Conservation (phyloP, 2,329 filamentous ascomycete species). For the Penicillium sp. region DNA sequence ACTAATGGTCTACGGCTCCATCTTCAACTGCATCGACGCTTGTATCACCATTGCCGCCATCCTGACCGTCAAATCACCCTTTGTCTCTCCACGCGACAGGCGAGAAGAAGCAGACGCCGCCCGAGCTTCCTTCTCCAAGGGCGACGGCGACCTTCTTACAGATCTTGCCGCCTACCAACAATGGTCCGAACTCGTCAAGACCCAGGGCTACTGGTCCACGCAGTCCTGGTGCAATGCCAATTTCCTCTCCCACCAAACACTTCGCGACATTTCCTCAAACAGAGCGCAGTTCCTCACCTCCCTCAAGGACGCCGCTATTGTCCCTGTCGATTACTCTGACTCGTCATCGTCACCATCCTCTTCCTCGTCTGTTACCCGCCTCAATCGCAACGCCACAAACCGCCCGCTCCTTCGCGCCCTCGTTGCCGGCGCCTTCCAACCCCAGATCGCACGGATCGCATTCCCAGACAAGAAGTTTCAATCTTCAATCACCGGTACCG, state of each 20-base stretch:
- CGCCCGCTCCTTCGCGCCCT: slow-evolving; percentile 67
- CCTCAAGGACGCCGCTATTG: slow-evolving; percentile 83
- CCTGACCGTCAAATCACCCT: slow-evolving; percentile 86
- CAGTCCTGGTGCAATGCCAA: slow-evolving; percentile 80
- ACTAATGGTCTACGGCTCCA: slow-evolving; percentile 91
- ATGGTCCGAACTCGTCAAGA: slow-evolving; percentile 72
- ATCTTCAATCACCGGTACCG: slow-evolving; percentile 81
- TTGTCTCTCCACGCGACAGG: slow-evolving; percentile 80
- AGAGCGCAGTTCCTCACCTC: slow-evolving; percentile 83
- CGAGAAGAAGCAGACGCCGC: slow-evolving; percentile 81
- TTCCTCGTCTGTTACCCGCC: slow-evolving; percentile 49
- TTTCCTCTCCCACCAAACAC: slow-evolving; percentile 80
- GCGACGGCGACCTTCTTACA: slow-evolving; percentile 86
- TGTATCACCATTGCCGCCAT: slow-evolving; percentile 89
- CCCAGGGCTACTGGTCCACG: slow-evolving; percentile 50
- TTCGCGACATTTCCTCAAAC: slow-evolving; percentile 87
- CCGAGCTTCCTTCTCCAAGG: slow-evolving; percentile 72
- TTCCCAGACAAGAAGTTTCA: slow-evolving; percentile 97
- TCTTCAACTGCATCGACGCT: slow-evolving; percentile 89
- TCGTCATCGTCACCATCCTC: slow-evolving; percentile 15
- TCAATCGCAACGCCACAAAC: slow-evolving; percentile 43
- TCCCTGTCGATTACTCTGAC: slow-evolving; percentile 58
- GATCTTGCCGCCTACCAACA: slow-evolving; percentile 83
- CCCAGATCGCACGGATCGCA: slow-evolving; percentile 88
- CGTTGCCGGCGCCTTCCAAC: slow-evolving; percentile 75